Conservation (phyloP, 805 yeast species). For the Candida koratica region DNA sequence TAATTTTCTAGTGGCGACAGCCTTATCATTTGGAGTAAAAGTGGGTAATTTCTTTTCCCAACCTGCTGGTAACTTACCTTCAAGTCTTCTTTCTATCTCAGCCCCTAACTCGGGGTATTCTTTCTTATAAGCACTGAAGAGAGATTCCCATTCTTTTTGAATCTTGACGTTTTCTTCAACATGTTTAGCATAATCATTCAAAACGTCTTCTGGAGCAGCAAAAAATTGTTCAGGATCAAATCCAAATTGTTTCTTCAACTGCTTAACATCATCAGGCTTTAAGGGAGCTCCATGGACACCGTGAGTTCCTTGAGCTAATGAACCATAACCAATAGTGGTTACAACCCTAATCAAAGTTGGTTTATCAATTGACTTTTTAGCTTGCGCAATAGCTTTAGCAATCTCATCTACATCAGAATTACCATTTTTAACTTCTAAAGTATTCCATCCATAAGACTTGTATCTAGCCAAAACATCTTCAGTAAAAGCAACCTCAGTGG, state of each 20-base stretch:
- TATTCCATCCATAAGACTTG: constrained; percentile 94
- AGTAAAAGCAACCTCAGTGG: constrained; percentile 83
- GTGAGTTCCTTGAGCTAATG: constrained; percentile 78
- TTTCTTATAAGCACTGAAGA: constrained; percentile 56
- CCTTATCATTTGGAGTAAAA: constrained; percentile 71
- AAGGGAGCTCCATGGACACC: constrained; percentile 96
- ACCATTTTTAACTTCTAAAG: constrained; percentile 72
- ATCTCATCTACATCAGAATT: constrained; percentile 73
- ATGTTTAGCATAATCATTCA: constrained; percentile 58
- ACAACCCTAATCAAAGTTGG: constrained; percentile 86
- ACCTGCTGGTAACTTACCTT: constrained; percentile 71
- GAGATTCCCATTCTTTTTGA: constrained; percentile 71
- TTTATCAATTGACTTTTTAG: constrained; percentile 69
- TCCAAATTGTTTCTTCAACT: constrained; percentile 78
- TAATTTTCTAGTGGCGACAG: constrained; percentile 92
- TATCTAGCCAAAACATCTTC: constrained; percentile 85
- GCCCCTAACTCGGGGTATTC: constrained; percentile 77
- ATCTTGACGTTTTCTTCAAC: constrained; percentile 59
- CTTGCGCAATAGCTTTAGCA: constrained; percentile 70
- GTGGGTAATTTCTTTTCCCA: constrained; percentile 79
- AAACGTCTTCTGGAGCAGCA: constrained; percentile 78
- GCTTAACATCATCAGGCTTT: constrained; percentile 87
- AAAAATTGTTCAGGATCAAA: constrained; percentile 83
- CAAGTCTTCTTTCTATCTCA: constrained; percentile 75
- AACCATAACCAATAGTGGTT: constrained; percentile 95